Base-by-base conservation (phyloP, 352 stramenopile genomes). In the Pythium grandisporangium region DNA sequence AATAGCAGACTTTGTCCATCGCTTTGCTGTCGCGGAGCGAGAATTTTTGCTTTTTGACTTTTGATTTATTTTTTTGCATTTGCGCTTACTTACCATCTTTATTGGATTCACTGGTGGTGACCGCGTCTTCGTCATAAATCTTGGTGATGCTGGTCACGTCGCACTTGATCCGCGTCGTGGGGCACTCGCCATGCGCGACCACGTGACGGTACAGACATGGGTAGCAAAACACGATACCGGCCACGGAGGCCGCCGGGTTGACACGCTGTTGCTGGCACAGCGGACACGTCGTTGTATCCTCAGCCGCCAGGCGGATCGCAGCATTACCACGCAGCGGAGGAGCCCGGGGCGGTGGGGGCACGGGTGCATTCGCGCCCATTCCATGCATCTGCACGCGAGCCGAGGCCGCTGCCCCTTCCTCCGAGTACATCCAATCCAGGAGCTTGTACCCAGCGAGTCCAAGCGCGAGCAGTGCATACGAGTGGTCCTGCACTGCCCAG, bases 361-460 rank as follows among this genome's bases (percentile, higher is more conserved):
- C 59, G 10, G 74, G 77, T 10, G 63, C 69, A 30, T 86, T 63
- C 6, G 58, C 62, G 6, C 61, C 63, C 0, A 61, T 84, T 34
- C 79, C 45, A 30, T 63, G 68, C 38, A 84, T 45, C 40, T 82
- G 84, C n/a, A n/a, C n/a, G n/a, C n/a, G n/a, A n/a, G n/a, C n/a
- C n/a, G n/a, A n/a, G 42, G 52, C 47, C 19, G 62, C 67, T 8
- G 59, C 61, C 13, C 74, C 77, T 43, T 88, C 77, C 37, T 93
- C 80, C 34, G 75, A 90, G 60, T 93, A 89, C 69, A 93, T 86
- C 80, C 80, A 93, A 51, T 93, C 80, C 32, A 89, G 51, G 35
- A 90, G 83, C 46, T 93, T 93, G 63, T 90, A 93, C 26, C 68
- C 62, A 1, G 77, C 76, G 48, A 93, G 81, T 30, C 75, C 69